These are phyloP conservation scores for Pseudocercospora ulei DNA, from an alignment of 2,329 filamentous ascomycete species.

Conservation along the genomic window DNA sequence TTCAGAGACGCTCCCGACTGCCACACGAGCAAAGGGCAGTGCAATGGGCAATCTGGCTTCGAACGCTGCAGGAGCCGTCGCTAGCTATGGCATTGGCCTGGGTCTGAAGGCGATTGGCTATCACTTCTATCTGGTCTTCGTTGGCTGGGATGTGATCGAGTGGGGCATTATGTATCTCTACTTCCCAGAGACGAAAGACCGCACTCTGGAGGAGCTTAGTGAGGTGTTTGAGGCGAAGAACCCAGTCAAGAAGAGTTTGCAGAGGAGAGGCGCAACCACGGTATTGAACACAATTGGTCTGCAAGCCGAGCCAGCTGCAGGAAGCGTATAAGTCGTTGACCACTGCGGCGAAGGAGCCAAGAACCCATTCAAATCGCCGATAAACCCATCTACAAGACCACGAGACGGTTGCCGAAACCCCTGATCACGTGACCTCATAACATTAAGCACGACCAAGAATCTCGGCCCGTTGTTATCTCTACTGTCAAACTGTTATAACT, in stretches of 20 bases:
- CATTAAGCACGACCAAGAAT: too few relatives aligned
- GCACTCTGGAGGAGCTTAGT: constrained; percentile 39
- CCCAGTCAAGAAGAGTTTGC: constrained; percentile 32
- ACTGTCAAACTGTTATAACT: too few relatives aligned
- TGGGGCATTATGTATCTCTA: constrained; percentile 11
- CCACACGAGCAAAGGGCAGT: constrained; percentile 32
- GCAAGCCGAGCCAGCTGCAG: background rate
- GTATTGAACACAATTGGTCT: constrained; percentile 7
- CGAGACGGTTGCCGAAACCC: too few relatives aligned
- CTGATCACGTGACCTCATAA: too few relatives aligned
- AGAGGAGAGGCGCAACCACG: constrained; percentile 8
- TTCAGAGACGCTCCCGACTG: constrained; percentile 34
- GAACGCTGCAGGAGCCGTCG: constrained; percentile 9
- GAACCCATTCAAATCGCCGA: too few relatives aligned
- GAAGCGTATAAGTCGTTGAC: background rate
- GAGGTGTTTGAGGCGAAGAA: constrained; percentile 37
- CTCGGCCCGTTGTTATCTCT: too few relatives aligned
- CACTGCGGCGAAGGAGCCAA: too few relatives aligned
- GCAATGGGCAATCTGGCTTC: constrained; percentile 11
- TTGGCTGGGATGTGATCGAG: constrained; percentile 11
- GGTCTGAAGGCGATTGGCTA: constrained; percentile 11
- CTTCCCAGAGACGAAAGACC: constrained; percentile 19
- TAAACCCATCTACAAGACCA: too few relatives aligned
- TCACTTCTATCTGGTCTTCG: constrained; percentile 11
- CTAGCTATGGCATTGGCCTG: constrained; percentile 10